These are phyloP conservation scores for Blumeriella jaapii DNA, from an alignment of 2,329 filamentous ascomycete species.

Conservation along the genomic window DNA sequence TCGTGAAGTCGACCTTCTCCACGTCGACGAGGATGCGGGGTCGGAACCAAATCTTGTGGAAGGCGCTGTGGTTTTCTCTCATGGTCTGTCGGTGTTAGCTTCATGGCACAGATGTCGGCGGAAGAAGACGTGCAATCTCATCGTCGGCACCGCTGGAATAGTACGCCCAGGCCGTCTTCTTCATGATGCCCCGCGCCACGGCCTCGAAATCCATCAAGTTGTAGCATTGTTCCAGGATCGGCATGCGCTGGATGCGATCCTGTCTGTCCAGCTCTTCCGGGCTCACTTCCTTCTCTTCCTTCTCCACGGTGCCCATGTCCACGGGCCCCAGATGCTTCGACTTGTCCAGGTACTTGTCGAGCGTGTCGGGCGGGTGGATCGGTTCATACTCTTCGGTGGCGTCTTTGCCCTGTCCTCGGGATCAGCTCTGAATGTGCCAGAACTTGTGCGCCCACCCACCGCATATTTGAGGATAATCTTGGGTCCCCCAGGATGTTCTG, in stretches of 20 bases:
- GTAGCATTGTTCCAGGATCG: slow-evolving; percentile 75
- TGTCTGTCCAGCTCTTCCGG: slow-evolving; percentile 65
- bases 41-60: slow-evolving; percentile 96
- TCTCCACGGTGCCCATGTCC: slow-evolving; percentile 69
- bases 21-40: slow-evolving; percentile 84
- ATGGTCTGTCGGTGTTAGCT: slow-evolving; percentile 52
- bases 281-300: slow-evolving; percentile 52
- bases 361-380: slow-evolving; percentile 78
- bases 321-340: slow-evolving; percentile 84
- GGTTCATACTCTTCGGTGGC: slow-evolving; percentile 86
- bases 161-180: slow-evolving; percentile 94
- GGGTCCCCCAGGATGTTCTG: slow-evolving; percentile 76
- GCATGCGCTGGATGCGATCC: slow-evolving; percentile 64
- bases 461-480: slow-evolving; percentile 97
- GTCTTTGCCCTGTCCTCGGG: slow-evolving; percentile 55
- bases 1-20: slow-evolving; percentile 72
- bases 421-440: not conserved
- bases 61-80: slow-evolving; percentile 90
- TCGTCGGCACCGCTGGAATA: slow-evolving; percentile 91
- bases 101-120: not conserved
- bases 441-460: slow-evolving; percentile 29
- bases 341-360: slow-evolving; percentile 71
- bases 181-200: slow-evolving; percentile 83
- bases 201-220: slow-evolving; percentile 94
- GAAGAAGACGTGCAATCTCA: slow-evolving; percentile 45